Evolutionary conservation across 768 basidiomycete genomes (phyloP).

Genomic region (Mycena albidolilacea): DNA sequence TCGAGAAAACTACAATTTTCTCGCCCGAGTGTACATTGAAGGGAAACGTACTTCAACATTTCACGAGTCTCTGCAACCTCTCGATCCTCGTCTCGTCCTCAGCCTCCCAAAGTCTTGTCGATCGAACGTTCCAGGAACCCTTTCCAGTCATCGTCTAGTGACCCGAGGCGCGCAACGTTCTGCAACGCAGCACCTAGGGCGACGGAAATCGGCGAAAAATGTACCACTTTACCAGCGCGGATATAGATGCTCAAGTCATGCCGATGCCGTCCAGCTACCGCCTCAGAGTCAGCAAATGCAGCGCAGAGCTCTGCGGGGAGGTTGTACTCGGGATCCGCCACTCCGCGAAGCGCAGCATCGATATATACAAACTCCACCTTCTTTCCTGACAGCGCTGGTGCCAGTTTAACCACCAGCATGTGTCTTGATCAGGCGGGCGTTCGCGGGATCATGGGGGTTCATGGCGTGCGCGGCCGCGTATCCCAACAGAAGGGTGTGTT

Average conservation of each 20-base stretch:
- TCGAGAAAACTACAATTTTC: too few relatives aligned
- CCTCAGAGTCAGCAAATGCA: slow-evolving; percentile 8
- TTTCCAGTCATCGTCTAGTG: slow-evolving; percentile 27
- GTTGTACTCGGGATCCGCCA: slow-evolving; percentile 1
- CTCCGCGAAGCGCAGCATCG: slow-evolving; percentile 5
- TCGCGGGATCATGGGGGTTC: slow-evolving; percentile 10
- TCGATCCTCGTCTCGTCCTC: slow-evolving; percentile 8
- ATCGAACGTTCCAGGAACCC: slow-evolving; percentile 29
- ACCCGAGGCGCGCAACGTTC: slow-evolving; percentile 15
- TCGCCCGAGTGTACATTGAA: too few relatives aligned
- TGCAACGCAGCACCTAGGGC: background rate
- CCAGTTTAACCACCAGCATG: slow-evolving; percentile 19
- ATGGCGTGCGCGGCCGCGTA: slow-evolving; percentile 32
- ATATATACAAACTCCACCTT: slow-evolving; percentile 19
- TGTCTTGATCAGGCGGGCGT: slow-evolving; percentile 17
- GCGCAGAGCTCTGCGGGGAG: slow-evolving; percentile 7
- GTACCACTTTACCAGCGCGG: slow-evolving; percentile 11
- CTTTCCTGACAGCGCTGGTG: background rate
- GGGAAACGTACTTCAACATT: background rate
- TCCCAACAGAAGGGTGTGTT: slow-evolving; percentile 31
- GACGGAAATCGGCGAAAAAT: slow-evolving; percentile 34
- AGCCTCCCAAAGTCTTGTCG: slow-evolving; percentile 25
- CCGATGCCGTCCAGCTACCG: background rate
- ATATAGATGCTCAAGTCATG: slow-evolving; percentile 28
- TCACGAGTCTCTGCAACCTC: background rate